Evolutionary conservation across 2,329 filamentous ascomycete genomes (phyloP).

Genomic region (Ophiostoma fasciatum): DNA sequence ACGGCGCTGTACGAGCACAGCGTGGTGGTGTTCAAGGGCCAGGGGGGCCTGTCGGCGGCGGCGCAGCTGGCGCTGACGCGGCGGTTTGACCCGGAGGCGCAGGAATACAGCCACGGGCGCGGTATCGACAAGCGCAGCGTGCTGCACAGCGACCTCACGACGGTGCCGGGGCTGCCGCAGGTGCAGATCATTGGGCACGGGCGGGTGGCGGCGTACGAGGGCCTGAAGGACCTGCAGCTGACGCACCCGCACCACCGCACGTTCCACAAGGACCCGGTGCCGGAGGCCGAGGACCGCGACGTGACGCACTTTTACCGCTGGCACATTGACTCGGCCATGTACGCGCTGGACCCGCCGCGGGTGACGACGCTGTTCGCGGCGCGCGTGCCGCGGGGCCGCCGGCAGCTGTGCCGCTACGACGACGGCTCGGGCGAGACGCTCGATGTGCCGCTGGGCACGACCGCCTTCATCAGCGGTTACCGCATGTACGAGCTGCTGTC

Average conservation of each 20-base stretch:
- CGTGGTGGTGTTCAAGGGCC: slow-evolving; percentile 56
- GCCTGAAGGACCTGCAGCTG: slow-evolving; percentile 50
- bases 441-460: slow-evolving; percentile 59
- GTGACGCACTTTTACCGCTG: slow-evolving; percentile 54
- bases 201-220: slow-evolving; percentile 52
- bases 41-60: slow-evolving; percentile 45
- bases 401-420: slow-evolving; percentile 50
- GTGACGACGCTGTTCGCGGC: slow-evolving; percentile 62
- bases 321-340: slow-evolving; percentile 69
- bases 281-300: slow-evolving; percentile 33
- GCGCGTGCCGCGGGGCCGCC: slow-evolving; percentile 46
- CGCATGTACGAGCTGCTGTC: slow-evolving; percentile 54
- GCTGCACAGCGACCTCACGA: slow-evolving; percentile 69
- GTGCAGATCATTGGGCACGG: slow-evolving; percentile 71
- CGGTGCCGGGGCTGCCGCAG: slow-evolving; percentile 62
- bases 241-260: slow-evolving; percentile 64
- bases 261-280: slow-evolving; percentile 53
- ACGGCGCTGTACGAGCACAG: slow-evolving; percentile 52
- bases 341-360: slow-evolving; percentile 58
- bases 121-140: slow-evolving; percentile 53
- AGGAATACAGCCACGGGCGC: slow-evolving; percentile 60
- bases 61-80: slow-evolving; percentile 61
- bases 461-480: slow-evolving; percentile 58
- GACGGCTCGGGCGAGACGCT: slow-evolving; percentile 54
- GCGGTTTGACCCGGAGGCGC: slow-evolving; percentile 52